phyloP scores from a whole-genome alignment of 257 asterid species.

The Solanum phureja region DNA sequence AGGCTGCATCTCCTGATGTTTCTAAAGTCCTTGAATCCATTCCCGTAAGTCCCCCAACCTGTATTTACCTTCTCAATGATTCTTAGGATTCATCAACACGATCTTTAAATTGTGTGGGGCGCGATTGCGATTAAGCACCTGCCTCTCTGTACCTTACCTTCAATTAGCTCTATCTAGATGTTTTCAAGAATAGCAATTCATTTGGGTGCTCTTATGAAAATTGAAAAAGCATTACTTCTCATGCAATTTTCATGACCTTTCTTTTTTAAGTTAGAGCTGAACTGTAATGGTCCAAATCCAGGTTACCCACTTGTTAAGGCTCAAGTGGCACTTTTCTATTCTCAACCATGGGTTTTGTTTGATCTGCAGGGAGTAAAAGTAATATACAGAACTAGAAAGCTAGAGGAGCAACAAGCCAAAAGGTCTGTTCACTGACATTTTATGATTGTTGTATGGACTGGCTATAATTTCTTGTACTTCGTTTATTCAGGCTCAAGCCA shows the following conservation, averaged over 20 bases:
- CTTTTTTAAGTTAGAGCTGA: not conserved
- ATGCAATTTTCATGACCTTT: not conserved
- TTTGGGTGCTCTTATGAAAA: not conserved
- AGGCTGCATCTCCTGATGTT: conserved; percentile 31
- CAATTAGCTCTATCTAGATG: not conserved
- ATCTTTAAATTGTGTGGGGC: not conserved
- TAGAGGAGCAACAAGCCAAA: conserved; percentile 89
- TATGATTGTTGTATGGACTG: not conserved
- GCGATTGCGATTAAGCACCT: not conserved
- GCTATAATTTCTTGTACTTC: conserved; percentile 2
- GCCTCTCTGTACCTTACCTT: not conserved
- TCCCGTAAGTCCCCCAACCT: conserved; percentile 32
- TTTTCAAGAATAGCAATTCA: not conserved
- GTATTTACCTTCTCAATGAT: not conserved
- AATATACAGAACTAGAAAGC: conserved; percentile 85
- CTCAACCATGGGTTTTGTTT: not conserved
- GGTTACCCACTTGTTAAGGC: not conserved
- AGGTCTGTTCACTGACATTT: conserved; percentile 34
- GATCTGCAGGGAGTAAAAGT: conserved; percentile 78
- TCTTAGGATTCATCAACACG: not conserved
- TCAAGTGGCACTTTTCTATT: not conserved
- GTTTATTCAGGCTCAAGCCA: not conserved
- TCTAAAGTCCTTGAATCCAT: conserved; percentile 43
- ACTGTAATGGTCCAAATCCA: not conserved
- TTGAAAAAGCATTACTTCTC: not conserved